Conservation (phyloP, 108 stramenopile genomes). For the Skeletonema potamos region DNA sequence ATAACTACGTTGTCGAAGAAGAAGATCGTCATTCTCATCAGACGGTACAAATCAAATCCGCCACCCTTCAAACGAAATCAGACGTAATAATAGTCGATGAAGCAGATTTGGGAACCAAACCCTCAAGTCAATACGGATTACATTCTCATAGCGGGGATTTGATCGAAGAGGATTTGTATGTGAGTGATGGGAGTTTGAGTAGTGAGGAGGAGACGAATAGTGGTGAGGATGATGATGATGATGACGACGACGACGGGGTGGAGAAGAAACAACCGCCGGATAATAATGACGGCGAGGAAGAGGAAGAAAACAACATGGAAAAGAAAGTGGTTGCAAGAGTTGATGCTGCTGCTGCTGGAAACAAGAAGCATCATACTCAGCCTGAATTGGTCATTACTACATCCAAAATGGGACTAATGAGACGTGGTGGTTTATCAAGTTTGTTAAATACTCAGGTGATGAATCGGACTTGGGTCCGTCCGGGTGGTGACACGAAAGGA, state of each 20-base stretch:
- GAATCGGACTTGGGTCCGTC: conserved; percentile 82
- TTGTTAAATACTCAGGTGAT: conserved; percentile 57
- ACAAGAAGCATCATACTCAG: not conserved
- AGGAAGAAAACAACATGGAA: not conserved
- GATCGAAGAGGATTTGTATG: conserved; percentile 77
- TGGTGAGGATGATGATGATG: conserved; percentile 30
- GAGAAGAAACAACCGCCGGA: no score
- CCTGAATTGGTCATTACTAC: conserved; percentile 68
- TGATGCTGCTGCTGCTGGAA: not conserved
- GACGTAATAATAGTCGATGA: conserved; percentile 12
- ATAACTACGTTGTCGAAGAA: not conserved
- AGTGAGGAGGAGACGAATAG: conserved; percentile 14
- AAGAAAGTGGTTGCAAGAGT: conserved; percentile 5
- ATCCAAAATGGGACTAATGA: conserved; percentile 85
- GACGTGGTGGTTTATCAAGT: conserved; percentile 54
- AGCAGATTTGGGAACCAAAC: conserved; percentile 30
- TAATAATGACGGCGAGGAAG: not conserved
- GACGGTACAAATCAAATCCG: conserved; percentile 23
- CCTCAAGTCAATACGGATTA: conserved; percentile 52
- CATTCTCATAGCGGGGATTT: conserved; percentile 78
- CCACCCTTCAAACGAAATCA: conserved; percentile 8
- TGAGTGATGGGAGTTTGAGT: conserved; percentile 62
- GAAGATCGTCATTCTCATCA: not conserved
- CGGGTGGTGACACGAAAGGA: not conserved
- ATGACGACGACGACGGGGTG: no score